phyloP scores from a whole-genome alignment of 805 yeast species.

The Monosporozyma aerobia region DNA sequence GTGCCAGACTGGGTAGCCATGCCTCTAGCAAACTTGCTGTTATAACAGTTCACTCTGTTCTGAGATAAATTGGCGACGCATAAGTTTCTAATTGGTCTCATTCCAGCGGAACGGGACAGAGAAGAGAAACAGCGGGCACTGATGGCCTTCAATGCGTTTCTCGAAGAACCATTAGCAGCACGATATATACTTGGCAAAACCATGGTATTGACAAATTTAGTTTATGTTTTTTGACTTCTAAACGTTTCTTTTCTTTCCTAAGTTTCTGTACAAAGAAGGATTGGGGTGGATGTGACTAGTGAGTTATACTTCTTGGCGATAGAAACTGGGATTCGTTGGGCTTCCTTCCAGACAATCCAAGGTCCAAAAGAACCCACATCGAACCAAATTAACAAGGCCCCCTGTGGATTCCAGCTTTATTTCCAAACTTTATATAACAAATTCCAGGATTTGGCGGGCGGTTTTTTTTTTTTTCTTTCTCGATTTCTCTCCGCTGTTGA shows the following conservation, averaged over 20 bases:
- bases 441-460: no score
- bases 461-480: no score
- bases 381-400: no score
- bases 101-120: neutral
- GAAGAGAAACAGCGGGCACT: slow-evolving; percentile 24
- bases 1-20: slow-evolving; percentile 10
- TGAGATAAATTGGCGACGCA: neutral
- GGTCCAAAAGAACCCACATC: no score
- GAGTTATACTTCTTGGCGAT: neutral
- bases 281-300: neutral
- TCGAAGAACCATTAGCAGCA: slow-evolving; percentile 43
- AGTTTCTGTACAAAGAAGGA: neutral
- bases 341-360: neutral
- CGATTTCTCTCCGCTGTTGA: no score
- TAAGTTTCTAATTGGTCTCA: neutral
- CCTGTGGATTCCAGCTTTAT: no score
- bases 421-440: no score
- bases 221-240: neutral
- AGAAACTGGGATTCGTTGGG: neutral
- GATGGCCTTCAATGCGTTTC: slow-evolving; percentile 83
- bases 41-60: slow-evolving; percentile 8
- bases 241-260: neutral
- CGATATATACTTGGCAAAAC: slow-evolving; percentile 50
- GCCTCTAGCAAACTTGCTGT: slow-evolving; percentile 9
- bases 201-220: slow-evolving; percentile 21